Base-by-base conservation (phyloP, 2,329 filamentous ascomycete genomes). In the Cytospora mali region DNA sequence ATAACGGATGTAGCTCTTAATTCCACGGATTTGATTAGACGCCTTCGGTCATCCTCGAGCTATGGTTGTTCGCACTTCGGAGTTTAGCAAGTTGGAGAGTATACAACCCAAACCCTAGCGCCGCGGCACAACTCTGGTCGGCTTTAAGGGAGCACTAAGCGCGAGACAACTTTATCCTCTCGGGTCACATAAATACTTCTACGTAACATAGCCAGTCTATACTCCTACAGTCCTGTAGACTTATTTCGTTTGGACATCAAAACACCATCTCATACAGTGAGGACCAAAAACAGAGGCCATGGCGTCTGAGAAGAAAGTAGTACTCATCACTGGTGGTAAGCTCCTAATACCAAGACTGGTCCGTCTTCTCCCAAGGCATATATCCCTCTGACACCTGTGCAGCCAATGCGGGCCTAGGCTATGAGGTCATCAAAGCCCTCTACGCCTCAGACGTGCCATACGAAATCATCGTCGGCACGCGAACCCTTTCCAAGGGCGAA, bases 401-500 rank as follows among this genome's bases (percentile, higher is more conserved):
- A 52, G 85, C 77, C 63, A 88, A 86, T 67, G 86, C 81, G 0
- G 86, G 86, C 16, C 78, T 89, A 18, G 87, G 87, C 5, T 81
- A 80, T 49, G 81, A 88, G 67, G 78, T 77, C 9, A 79, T 87
- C 57, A 85, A 82, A 64, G 80, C 83, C 0, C 74, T 89, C 0
- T 74, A 78, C 53, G 66, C 74, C n/a, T 84, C 85, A 0, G 31
- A 71, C 0, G 74, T 72, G 9, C 25, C 78, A 3, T 88, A 88
- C 69, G 75, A 80, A 6, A 77, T 89, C 61, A 69, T 88, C 23
- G 69, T 89, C 4, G 85, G 85, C 27, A 79, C 78, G 33, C 82
- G 86, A 2, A 78, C 75, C 1, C 23, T 80, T 0, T 72, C 75
- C 2, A 87, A 86, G 55, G 85, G 78, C 27, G 71, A 84, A 0